Conservation (phyloP, 2,329 filamentous ascomycete species). For the Beauveria australis region DNA sequence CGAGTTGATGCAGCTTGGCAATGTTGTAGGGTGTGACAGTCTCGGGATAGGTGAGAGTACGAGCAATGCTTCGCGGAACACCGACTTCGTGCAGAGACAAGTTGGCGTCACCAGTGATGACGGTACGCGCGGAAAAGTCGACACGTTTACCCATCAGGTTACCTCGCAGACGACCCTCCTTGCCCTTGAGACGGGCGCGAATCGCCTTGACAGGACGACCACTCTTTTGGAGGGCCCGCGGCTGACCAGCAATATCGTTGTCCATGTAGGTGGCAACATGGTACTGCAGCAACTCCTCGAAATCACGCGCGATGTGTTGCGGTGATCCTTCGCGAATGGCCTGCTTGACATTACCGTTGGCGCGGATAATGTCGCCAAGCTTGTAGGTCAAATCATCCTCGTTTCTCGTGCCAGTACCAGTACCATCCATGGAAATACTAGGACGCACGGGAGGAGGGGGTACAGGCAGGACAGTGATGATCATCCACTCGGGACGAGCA, state of each 20-base stretch:
- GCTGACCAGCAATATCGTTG: slow-evolving; percentile 94
- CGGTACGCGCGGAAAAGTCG: slow-evolving; percentile 97
- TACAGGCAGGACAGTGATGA: slow-evolving; percentile 88
- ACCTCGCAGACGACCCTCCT: slow-evolving; percentile 93
- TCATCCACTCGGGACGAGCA: slow-evolving; percentile 96
- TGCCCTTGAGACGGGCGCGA: slow-evolving; percentile 94
- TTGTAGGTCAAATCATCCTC: slow-evolving; percentile 99
- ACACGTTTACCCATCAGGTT: slow-evolving; percentile 99
- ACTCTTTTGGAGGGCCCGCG: slow-evolving; percentile 92
- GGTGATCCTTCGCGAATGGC: slow-evolving; percentile 88
- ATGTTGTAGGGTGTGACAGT: slow-evolving; percentile 98
- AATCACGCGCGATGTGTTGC: slow-evolving; percentile 83
- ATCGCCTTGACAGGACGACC: slow-evolving; percentile 95
- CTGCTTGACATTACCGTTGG: slow-evolving; percentile 88
- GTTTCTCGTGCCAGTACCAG: slow-evolving; percentile 81
- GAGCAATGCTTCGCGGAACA: slow-evolving; percentile 87
- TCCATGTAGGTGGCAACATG: slow-evolving; percentile 99
- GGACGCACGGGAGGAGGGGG: slow-evolving; percentile 92
- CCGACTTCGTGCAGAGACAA: slow-evolving; percentile 94
- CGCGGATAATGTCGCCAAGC: slow-evolving; percentile 93
- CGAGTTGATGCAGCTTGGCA: slow-evolving; percentile 76
- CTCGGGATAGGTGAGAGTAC: slow-evolving; percentile 91
- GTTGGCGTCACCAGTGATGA: slow-evolving; percentile 98
- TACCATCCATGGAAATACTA: slow-evolving; percentile 95
- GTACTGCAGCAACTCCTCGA: slow-evolving; percentile 87